Conservation (phyloP, 805 yeast genomes). For the Candida germanica region DNA sequence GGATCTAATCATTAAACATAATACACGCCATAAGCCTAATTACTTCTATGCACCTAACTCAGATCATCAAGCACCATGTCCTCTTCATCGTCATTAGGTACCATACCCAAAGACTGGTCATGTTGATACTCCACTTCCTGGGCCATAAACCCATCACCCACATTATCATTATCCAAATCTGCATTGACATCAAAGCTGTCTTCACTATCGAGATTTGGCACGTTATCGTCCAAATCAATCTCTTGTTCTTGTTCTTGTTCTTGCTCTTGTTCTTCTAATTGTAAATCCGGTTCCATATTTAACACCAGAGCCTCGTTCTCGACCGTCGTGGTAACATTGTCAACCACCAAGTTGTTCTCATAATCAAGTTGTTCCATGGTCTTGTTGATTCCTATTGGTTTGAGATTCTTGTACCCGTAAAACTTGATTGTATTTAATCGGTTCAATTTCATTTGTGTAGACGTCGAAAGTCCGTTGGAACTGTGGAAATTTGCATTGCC, state of each 20-base stretch:
- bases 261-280: slow-evolving; percentile 26
- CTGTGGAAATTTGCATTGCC: slow-evolving; percentile 18
- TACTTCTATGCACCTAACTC: slow-evolving; percentile 2
- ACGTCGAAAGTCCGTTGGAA: slow-evolving; percentile 7
- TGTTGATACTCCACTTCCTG: slow-evolving; percentile 45
- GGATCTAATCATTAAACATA: too few relatives aligned
- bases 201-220: slow-evolving; percentile 41
- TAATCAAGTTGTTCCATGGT: slow-evolving; percentile 40
- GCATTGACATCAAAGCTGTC: slow-evolving; percentile 14
- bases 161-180: slow-evolving; percentile 8
- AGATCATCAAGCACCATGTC: slow-evolving; percentile 45
- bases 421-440: slow-evolving; percentile 25
- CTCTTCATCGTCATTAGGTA: too few relatives aligned
- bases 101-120: slow-evolving; percentile 31
- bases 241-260: too few relatives aligned
- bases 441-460: slow-evolving; percentile 20
- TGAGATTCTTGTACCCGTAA: slow-evolving; percentile 32
- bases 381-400: slow-evolving; percentile 38
- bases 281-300: slow-evolving; percentile 9
- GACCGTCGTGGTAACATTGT: slow-evolving; percentile 17
- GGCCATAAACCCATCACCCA: slow-evolving; percentile 46
- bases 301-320: slow-evolving; percentile 26
- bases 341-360: slow-evolving; percentile 16
- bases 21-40: too few relatives aligned
- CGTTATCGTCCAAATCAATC: slow-evolving; percentile 49